Base-by-base conservation (phyloP, 2,329 filamentous ascomycete genomes). In the Cladosporium sp. region DNA sequence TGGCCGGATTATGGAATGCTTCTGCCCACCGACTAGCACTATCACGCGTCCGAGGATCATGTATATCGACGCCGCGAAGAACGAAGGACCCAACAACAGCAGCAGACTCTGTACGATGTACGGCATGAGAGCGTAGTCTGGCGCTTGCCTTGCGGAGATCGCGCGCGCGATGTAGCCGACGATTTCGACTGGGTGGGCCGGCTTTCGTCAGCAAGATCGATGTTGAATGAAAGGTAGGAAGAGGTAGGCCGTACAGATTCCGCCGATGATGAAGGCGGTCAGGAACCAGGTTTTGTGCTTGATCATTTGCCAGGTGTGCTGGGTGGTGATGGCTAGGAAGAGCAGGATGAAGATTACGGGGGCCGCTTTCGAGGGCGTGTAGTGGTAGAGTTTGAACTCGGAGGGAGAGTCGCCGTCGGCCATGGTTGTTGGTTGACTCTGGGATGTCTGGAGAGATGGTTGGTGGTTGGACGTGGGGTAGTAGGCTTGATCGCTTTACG, bases 11-110 rank as follows among this genome's bases (percentile, higher is more conserved):
- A 77, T 51, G 0, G 75, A 73, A 58, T 72, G 67, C 5, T 43
- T 16, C 8, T 43, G 38, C 0, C 66, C 54, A 11, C 71, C 66
- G 3, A 71, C 75, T n/a, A 74, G 16, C 16, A 18, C 16, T 18
- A 18, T 18, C 66, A 8, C 73, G 66, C 76, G 68, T 5, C 72
- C 72, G 3, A 78, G 69, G 10, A 70, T 70, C 75, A 78, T 78
- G 68, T 79, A 78, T 41, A 78, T 72, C 11, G 73, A 71, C 4
- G 77, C 77, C 22, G 76, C 74, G 62, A 74, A 76, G 43, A 78
- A 66, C 11, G 71, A 70, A 0, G 76, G 76, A 1, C 74, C 72
- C 9, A 78, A 61, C 32, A 79, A 67, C 44, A 78, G 67, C 40
- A 75, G 62, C 16, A 74, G 61, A 40, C 61, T 38, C 46, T 59